A percentile compares a stretch with the other conserved stretches of the same genome.
Evolutionary conservation across 1,284 basidiomycete genomes (phyloP).

Genomic region (Trametes sp.): DNA sequence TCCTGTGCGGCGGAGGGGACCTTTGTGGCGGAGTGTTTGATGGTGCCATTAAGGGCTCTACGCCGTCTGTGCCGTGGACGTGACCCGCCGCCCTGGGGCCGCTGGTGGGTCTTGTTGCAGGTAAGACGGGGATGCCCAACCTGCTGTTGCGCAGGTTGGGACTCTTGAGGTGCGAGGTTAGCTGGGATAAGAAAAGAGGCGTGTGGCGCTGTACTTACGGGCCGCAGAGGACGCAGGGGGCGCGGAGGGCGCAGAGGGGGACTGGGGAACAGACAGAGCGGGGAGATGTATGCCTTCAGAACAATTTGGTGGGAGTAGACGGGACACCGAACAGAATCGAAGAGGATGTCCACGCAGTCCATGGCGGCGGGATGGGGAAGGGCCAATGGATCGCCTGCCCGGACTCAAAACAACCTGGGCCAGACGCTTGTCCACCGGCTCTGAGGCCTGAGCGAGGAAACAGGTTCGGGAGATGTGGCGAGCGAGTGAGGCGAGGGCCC

Average conservation of each 20-base stretch:
- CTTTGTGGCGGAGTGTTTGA: conserved; percentile 52
- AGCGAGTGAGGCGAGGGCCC: no score
- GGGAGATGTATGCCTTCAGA: conserved; percentile 60
- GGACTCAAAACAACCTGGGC: conserved; percentile 29
- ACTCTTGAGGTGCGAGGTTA: conserved; percentile 36
- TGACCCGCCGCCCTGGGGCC: conserved; percentile 57
- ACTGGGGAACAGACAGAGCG: no score
- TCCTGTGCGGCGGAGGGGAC: conserved; percentile 35
- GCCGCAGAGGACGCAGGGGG: conserved; percentile 44
- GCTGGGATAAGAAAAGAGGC: conserved; percentile 11
- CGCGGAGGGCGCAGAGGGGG: no score
- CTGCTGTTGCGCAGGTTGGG: conserved; percentile 36
- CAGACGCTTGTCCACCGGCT: conserved; percentile 8
- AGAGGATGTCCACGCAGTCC: conserved; percentile 55
- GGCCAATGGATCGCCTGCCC: conserved; percentile 27
- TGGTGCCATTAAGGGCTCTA: conserved; percentile 60
- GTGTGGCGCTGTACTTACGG: conserved; percentile 41
- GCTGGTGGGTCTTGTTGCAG: conserved; percentile 50
- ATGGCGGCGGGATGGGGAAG: conserved; percentile 35
- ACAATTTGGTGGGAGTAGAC: conserved; percentile 74
- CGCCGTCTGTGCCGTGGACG: conserved; percentile 66
- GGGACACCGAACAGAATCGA: conserved; percentile 75
- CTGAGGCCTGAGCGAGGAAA: no score
- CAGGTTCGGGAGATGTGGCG: no score
- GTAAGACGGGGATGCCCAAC: conserved; percentile 39